Evolutionary conservation across 1,139 yeast species (phyloP).

Genomic region (Nakaseomyces bracarensis): DNA sequence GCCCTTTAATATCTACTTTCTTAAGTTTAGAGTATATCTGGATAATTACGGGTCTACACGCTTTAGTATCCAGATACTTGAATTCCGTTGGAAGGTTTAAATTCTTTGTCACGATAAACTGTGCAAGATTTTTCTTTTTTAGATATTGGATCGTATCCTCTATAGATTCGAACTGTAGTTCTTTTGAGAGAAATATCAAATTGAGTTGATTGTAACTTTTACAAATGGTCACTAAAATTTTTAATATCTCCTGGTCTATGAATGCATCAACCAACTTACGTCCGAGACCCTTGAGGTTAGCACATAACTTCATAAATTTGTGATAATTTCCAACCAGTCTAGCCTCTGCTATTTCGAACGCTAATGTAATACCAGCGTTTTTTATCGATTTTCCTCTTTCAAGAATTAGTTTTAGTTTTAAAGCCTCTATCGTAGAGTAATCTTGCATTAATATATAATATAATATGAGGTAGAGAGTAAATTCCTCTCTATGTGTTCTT

Average conservation of each 20-base stretch:
- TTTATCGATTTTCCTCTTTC: conserved; percentile 19
- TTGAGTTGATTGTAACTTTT: conserved; percentile 52
- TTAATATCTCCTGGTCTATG: conserved; percentile 50
- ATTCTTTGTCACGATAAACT: conserved; percentile 33
- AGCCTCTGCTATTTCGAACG: conserved; percentile 40
- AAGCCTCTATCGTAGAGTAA: conserved; percentile 33
- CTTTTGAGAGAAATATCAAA: conserved; percentile 38
- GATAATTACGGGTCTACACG: conserved; percentile 39
- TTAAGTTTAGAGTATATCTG: conserved; percentile 41
- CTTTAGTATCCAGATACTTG: conserved; percentile 33
- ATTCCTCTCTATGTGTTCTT: conserved; percentile 47
- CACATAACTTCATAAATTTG: conserved; percentile 41
- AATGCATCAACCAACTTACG: conserved; percentile 40
- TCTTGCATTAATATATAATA: conserved; percentile 76
- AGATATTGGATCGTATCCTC: conserved; percentile 38
- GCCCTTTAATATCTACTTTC: conserved; percentile 89
- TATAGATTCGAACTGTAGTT: conserved; percentile 40
- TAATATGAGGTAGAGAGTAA: conserved; percentile 64
- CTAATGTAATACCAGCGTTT: conserved; percentile 33
- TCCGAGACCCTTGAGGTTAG: conserved; percentile 32
- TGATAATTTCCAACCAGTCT: conserved; percentile 42
- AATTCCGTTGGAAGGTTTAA: conserved; percentile 21
- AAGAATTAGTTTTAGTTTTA: conserved; percentile 28
- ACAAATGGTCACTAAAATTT: conserved; percentile 51
- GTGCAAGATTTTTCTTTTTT: conserved; percentile 35